phyloP scores from a whole-genome alignment of 192 early-diverging fungal species.

The Podila epicladia region DNA sequence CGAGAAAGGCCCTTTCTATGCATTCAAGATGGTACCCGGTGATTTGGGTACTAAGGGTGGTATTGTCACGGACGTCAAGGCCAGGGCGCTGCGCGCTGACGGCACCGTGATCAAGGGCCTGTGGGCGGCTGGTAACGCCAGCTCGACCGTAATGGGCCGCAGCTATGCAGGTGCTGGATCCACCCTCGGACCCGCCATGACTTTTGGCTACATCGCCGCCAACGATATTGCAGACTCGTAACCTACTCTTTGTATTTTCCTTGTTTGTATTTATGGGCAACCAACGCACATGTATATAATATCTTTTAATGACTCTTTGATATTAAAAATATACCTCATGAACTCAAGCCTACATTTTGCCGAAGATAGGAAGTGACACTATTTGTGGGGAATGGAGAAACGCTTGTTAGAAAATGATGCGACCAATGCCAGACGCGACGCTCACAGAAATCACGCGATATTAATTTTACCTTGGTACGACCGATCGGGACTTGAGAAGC shows the following conservation, averaged over 20 bases:
- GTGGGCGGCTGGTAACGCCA: conserved; percentile 22
- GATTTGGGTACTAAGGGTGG: conserved; percentile 18
- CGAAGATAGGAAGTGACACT: too few relatives aligned
- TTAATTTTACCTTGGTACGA: conserved; percentile 55
- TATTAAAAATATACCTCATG: too few relatives aligned
- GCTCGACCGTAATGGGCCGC: conserved; percentile 16
- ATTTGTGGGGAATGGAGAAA: too few relatives aligned
- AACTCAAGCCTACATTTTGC: too few relatives aligned
- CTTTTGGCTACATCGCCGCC: conserved; percentile 20
- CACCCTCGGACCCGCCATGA: conserved; percentile 16
- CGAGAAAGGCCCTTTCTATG: conserved; percentile 9
- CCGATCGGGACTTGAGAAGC: conserved; percentile 75
- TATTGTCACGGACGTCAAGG: conserved; percentile 16
- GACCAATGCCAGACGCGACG: too few relatives aligned
- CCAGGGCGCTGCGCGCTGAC: conserved; percentile 7
- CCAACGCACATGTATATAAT: too few relatives aligned
- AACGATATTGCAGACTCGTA: conserved; percentile 5
- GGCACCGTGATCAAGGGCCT: conserved; percentile 15
- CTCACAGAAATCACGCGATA: too few relatives aligned
- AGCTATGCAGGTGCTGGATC: conserved; percentile 20
- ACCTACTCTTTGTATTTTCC: not conserved
- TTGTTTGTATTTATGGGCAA: too few relatives aligned
- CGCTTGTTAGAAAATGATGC: too few relatives aligned
- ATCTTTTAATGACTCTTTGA: too few relatives aligned
- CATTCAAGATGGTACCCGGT: conserved; percentile 18